Percentiles rank a stretch among this genome's conserved stretches.
phyloP scores from a whole-genome alignment of 2,329 filamentous ascomycete genomes.

The Sporothrix brunneoviolacea region DNA sequence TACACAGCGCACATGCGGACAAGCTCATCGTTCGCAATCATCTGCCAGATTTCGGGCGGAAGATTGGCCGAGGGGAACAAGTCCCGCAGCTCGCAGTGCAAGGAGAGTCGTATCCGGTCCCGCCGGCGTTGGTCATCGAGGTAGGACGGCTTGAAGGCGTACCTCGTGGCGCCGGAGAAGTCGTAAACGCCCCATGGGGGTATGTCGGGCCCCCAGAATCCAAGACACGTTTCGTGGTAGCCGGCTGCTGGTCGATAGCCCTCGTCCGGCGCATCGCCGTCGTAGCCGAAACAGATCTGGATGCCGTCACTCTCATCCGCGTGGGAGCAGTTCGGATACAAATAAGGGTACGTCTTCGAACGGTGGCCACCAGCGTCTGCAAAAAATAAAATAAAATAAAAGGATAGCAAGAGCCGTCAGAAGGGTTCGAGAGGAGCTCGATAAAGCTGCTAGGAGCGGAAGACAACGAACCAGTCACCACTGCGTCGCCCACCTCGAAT shows the following conservation, averaged over 20 bases:
- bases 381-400: no score
- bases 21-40: neutral
- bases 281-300: neutral
- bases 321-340: no score
- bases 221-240: neutral
- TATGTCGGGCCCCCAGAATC: neutral
- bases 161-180: neutral
- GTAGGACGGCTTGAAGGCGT: neutral
- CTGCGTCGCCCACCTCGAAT: no score
- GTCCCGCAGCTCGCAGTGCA: neutral
- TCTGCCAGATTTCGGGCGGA: neutral
- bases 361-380: no score
- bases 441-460: no score
- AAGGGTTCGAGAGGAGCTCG: no score
- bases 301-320: neutral
- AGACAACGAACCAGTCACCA: no score
- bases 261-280: no score
- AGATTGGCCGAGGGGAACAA: conserved; percentile 4
- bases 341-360: no score
- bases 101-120: neutral
- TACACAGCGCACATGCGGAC: neutral
- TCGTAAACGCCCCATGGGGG: neutral
- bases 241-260: neutral
- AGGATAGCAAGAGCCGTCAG: no score
- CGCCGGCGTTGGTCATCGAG: neutral